These are phyloP conservation scores for Dactylellina haptotyla DNA, from an alignment of 2,329 filamentous ascomycete genomes.

Conservation along the genomic window DNA sequence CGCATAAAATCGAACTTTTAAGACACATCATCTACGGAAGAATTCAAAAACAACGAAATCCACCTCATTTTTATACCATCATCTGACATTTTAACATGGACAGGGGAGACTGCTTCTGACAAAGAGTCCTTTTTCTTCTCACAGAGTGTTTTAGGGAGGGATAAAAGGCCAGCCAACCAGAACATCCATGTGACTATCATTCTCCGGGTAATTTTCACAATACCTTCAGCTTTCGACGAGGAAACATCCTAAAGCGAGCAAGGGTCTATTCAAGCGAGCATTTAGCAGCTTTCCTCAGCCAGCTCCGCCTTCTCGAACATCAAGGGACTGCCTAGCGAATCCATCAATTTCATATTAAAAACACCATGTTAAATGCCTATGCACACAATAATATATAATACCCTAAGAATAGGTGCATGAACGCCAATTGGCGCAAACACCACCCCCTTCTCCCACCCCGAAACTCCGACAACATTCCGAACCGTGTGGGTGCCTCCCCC, in stretches of 20 bases:
- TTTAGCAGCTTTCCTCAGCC: constrained; percentile 6
- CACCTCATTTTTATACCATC: constrained; percentile 35
- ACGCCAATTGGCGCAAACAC: constrained; percentile 13
- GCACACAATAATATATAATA: background rate
- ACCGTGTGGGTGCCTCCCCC: constrained; percentile 6
- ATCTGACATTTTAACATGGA: constrained; percentile 48
- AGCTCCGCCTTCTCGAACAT: constrained; percentile 36
- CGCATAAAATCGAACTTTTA: constrained; percentile 28
- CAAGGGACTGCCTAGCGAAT: constrained; percentile 44
- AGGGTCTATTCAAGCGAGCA: constrained; percentile 38
- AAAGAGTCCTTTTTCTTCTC: constrained; percentile 1
- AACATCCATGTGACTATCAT: constrained; percentile 26
- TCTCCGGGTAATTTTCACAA: constrained; percentile 33
- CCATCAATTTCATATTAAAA: constrained; percentile 47
- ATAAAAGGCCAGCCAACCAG: constrained; percentile 12
- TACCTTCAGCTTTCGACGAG: constrained; percentile 2
- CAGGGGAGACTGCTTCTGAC: background rate
- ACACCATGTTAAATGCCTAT: constrained; percentile 8
- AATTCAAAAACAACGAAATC: constrained; percentile 10
- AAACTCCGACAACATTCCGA: constrained; percentile 55
- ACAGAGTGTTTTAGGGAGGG: background rate
- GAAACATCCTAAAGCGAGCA: constrained; percentile 12
- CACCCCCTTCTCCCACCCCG: constrained; percentile 39
- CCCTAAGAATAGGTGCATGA: constrained; percentile 32
- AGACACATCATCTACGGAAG: constrained; percentile 19